Evolutionary conservation across 352 stramenopile genomes (phyloP).

Genomic region (Phytophthora syringae): DNA sequence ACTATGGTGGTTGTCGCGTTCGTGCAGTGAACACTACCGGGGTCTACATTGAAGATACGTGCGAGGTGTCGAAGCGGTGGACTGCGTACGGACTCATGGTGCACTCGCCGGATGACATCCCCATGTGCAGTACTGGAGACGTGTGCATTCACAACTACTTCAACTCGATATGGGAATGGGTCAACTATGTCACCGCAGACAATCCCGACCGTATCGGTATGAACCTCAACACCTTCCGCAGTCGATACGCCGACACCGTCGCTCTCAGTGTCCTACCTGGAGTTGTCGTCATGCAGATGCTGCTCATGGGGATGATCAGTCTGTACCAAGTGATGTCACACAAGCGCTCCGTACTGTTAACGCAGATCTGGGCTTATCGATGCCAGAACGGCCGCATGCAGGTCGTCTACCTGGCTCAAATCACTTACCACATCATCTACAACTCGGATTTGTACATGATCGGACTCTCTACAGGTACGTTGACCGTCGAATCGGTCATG

Average conservation of each 20-base stretch:
- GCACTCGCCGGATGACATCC: conserved; percentile 35
- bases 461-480: conserved; percentile 29
- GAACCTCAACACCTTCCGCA: conserved; percentile 28
- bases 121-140: conserved; percentile 25
- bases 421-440: conserved; percentile 39
- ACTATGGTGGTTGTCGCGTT: conserved; percentile 36
- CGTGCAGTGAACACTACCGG: conserved; percentile 25
- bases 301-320: conserved; percentile 35
- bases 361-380: conserved; percentile 40
- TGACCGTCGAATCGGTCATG: conserved; percentile 32
- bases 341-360: conserved; percentile 33
- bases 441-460: conserved; percentile 39
- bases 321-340: conserved; percentile 42
- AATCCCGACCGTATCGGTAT: conserved; percentile 26
- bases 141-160: conserved; percentile 43
- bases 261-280: conserved; percentile 26
- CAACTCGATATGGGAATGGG: conserved; percentile 37
- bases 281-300: conserved; percentile 34
- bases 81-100: conserved; percentile 33
- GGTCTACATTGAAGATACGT: conserved; percentile 31
- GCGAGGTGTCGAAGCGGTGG: conserved; percentile 20
- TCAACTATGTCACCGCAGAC: conserved; percentile 11
- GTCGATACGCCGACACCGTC: conserved; percentile 25
- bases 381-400: conserved; percentile 42
- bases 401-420: conserved; percentile 34